Evolutionary conservation across 768 basidiomycete genomes (phyloP), one percentile per base, ranked within the genome.

Genomic region (Antrodiella citrinella): DNA sequence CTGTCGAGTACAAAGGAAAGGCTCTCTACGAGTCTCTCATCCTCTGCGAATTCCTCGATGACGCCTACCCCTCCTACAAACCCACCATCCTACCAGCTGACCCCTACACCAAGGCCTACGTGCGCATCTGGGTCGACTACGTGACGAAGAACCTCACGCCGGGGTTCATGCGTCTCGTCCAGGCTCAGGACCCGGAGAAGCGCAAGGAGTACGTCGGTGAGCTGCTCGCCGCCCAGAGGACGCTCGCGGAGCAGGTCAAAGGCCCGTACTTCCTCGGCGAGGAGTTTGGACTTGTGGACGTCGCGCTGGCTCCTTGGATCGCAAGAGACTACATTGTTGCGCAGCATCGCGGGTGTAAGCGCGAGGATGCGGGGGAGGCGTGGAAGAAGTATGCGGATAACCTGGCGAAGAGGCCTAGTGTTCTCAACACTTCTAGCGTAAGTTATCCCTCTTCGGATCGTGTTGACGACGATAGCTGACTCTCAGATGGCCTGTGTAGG

Each of bases 1-100:
- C 72, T 1, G 69, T 78, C 59, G 72, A 74, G 47, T 73, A 73
- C 40, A 54, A 63, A 21, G 66, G 64, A 7, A 73, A 71, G 48
- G 74, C 78, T 0, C 57, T 84, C 1, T 80, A 83, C 63, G 82
- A 84, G 52, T 78, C 76, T 4, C 67, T 78, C 38, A 67, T 83
- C 26, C 62, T 84, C 22, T 72, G 72, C 59, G 80, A 84, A 59
- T 81, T 80, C 59, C 67, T 84, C 46, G 81, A 84, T 52, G 82
- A 84, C 39, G 72, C 73, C 4, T 78, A 72, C 58, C 70, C 72
- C 12, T 45, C 55, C 4, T 47, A 69, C 49, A 68, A 66, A 30
- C 74, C 76, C 4, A 59, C 60, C 15, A 59, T 81, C 12, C 68
- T 77, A 26, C 77, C 81, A 0, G 44, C 53, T 2, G 74, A 80